Evolutionary conservation across 768 basidiomycete species (phyloP).

Genomic region (Pseudohyphozyma bogoriensis): DNA sequence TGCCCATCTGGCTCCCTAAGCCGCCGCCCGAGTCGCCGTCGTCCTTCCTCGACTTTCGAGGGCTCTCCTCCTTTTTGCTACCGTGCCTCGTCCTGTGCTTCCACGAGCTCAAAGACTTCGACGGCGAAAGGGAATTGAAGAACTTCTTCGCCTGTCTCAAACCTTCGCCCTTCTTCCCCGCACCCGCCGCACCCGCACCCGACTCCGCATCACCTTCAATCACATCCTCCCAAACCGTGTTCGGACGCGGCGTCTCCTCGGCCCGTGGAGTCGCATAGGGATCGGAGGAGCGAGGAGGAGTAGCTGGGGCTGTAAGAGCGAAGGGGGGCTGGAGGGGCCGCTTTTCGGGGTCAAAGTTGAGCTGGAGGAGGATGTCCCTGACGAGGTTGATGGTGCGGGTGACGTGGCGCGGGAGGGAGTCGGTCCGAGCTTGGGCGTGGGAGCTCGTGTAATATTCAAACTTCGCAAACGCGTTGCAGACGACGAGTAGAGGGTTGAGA

Average conservation of each 20-base stretch:
- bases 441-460: too few relatives aligned
- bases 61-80: too few relatives aligned
- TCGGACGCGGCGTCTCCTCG: constrained; percentile 72
- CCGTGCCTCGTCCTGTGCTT: too few relatives aligned
- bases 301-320: constrained; percentile 45
- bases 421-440: too few relatives aligned
- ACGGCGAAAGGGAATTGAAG: too few relatives aligned
- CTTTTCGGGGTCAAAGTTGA: constrained; percentile 90
- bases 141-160: constrained; percentile 75
- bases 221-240: constrained; percentile 63
- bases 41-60: too few relatives aligned
- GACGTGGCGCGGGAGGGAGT: constrained; percentile 64
- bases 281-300: constrained; percentile 78
- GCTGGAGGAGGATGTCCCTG: constrained; percentile 94
- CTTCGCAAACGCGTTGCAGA: too few relatives aligned
- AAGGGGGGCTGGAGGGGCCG: constrained; percentile 73
- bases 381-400: constrained; percentile 88
- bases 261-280: constrained; percentile 78
- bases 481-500: too few relatives aligned
- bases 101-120: too few relatives aligned
- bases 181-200: constrained; percentile 33
- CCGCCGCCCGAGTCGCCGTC: too few relatives aligned
- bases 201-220: constrained; percentile 39
- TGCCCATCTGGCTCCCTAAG: too few relatives aligned
- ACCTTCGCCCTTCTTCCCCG: constrained; percentile 51